phyloP scores from a whole-genome alignment of 495 filamentous ascomycete genomes.

The Amphirosellinia nigrospora region DNA sequence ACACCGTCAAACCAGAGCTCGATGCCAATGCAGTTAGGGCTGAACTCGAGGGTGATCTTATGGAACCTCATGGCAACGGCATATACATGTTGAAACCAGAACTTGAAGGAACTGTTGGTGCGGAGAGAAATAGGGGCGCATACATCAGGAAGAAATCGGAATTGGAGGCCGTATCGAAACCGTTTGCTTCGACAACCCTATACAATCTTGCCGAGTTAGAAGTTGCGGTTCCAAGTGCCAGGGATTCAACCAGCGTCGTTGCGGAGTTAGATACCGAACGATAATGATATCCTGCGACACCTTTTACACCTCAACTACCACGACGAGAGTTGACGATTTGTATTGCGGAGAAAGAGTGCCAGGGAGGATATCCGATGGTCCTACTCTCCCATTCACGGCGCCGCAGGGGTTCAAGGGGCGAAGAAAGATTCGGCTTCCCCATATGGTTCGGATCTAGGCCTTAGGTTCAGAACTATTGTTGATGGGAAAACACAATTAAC shows the following conservation, averaged over 20 bases:
- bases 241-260: background rate
- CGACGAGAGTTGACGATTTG: no score
- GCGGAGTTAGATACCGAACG: no score
- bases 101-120: background rate
- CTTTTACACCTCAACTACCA: no score
- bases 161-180: background rate
- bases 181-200: background rate
- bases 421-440: no score
- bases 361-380: no score
- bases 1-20: background rate
- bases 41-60: background rate
- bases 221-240: background rate
- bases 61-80: background rate
- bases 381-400: no score
- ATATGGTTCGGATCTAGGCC: no score
- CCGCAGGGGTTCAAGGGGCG: no score
- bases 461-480: no score
- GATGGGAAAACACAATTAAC: no score
- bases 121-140: conserved; percentile 3
- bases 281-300: no score
- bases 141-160: background rate
- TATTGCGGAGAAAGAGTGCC: no score
- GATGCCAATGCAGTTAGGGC: background rate
- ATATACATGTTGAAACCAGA: background rate
- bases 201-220: background rate